Evolutionary conservation across 495 filamentous ascomycete species (phyloP).

Genomic region (Lichina pygmaea): DNA sequence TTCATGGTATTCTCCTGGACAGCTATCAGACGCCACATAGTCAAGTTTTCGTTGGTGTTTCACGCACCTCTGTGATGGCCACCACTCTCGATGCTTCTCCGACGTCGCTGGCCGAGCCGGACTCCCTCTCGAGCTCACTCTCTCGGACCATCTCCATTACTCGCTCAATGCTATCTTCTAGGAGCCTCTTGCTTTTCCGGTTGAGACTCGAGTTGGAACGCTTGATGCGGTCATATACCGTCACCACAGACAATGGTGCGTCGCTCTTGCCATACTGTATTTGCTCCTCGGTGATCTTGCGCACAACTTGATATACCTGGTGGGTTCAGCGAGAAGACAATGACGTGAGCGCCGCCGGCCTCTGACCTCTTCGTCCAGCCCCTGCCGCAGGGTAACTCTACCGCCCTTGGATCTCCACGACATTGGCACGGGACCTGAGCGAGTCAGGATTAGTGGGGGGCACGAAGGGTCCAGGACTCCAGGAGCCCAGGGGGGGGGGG

Average conservation of each 20-base stretch:
- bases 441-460: no score
- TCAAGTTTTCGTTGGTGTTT: no score
- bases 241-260: conserved; percentile 25
- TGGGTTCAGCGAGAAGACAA: neutral
- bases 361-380: conserved; percentile 7
- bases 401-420: conserved; percentile 1
- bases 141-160: conserved; percentile 48
- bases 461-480: no score
- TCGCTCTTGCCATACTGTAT: conserved; percentile 16
- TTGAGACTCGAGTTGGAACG: conserved; percentile 64
- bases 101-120: conserved; percentile 28
- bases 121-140: conserved; percentile 26
- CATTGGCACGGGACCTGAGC: neutral
- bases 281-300: conserved; percentile 41
- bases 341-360: neutral
- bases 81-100: neutral
- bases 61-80: neutral
- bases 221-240: conserved; percentile 52
- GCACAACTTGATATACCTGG: conserved; percentile 47
- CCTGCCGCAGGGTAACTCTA: conserved; percentile 7
- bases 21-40: no score
- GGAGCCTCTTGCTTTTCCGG: conserved; percentile 44
- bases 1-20: neutral
- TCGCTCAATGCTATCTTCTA: conserved; percentile 70
- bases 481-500: no score